phyloP scores from a whole-genome alignment of 805 yeast genomes.

The Candida broadrunensis region DNA sequence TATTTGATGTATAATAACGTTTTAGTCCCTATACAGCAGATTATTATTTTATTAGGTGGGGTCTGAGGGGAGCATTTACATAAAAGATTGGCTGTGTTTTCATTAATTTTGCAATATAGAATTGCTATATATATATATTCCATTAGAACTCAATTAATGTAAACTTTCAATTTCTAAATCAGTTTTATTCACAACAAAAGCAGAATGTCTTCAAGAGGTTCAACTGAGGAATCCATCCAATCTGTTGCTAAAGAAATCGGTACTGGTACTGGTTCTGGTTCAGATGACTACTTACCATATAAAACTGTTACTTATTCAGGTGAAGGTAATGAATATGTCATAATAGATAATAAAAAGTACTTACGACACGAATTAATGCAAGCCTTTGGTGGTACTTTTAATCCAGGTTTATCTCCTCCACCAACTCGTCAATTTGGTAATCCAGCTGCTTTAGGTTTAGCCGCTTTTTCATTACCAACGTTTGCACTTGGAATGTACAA shows the following conservation, averaged over 20 bases:
- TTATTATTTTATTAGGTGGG: too few species aligned
- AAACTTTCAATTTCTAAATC: too few species aligned
- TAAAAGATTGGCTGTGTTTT: too few species aligned
- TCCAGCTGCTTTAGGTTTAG: constrained; percentile 55
- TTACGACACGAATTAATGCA: constrained; percentile 53
- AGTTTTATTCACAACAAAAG: too few species aligned
- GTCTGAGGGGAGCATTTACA: too few species aligned
- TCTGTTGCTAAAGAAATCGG: not conserved
- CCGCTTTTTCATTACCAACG: constrained; percentile 46
- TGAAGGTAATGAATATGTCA: constrained; percentile 39
- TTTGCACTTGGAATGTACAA: constrained; percentile 46
- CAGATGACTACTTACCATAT: not conserved
- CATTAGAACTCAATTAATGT: too few species aligned
- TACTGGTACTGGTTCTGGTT: not conserved
- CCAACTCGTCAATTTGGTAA: constrained; percentile 47
- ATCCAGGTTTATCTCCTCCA: constrained; percentile 43
- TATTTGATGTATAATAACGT: too few species aligned
- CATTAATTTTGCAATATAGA: too few species aligned
- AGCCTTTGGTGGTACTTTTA: constrained; percentile 62
- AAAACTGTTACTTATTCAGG: constrained; percentile 13
- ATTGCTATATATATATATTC: too few species aligned
- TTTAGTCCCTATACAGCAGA: too few species aligned
- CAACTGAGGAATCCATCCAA: not conserved
- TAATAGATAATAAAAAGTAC: constrained; percentile 41
- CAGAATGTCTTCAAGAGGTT: not conserved